phyloP scores from a whole-genome alignment of 1,139 yeast genomes.

The Saccharomyces pastorianus region DNA sequence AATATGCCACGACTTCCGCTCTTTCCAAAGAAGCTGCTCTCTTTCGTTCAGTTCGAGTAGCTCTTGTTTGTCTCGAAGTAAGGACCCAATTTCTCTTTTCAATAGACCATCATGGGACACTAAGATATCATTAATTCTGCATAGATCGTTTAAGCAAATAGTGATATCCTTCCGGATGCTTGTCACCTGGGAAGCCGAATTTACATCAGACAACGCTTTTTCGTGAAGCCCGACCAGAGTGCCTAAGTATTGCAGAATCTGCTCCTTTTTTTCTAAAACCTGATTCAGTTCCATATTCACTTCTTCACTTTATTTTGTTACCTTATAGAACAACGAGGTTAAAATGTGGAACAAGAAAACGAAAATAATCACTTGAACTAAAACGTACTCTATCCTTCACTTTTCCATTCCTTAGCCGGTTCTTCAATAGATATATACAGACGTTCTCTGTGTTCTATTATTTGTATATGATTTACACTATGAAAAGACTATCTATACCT shows the following conservation, averaged over 20 bases:
- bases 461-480: not conserved
- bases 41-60: constrained; percentile 10
- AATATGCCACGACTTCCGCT: constrained; percentile 13
- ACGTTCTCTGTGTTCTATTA: not conserved
- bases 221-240: constrained; percentile 18
- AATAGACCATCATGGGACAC: constrained; percentile 24
- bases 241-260: constrained; percentile 16
- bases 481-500: not conserved
- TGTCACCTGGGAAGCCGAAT: constrained; percentile 12
- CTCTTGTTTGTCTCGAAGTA: constrained; percentile 11
- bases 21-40: constrained; percentile 9
- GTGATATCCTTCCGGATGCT: constrained; percentile 23
- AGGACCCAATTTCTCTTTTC: constrained; percentile 14
- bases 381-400: not conserved
- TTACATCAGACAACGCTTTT: constrained; percentile 16
- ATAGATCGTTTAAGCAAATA: constrained; percentile 24
- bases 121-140: constrained; percentile 20
- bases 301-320: not conserved
- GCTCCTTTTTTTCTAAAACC: constrained; percentile 18
- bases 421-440: not conserved
- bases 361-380: not conserved
- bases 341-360: not conserved
- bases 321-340: not conserved
- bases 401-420: not conserved
- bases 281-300: constrained; percentile 20